Percentiles rank a stretch among this genome's conserved stretches.
Evolutionary conservation across 2,329 filamentous ascomycete genomes (phyloP).

Genomic region (Byssoonygena ceratinophila): DNA sequence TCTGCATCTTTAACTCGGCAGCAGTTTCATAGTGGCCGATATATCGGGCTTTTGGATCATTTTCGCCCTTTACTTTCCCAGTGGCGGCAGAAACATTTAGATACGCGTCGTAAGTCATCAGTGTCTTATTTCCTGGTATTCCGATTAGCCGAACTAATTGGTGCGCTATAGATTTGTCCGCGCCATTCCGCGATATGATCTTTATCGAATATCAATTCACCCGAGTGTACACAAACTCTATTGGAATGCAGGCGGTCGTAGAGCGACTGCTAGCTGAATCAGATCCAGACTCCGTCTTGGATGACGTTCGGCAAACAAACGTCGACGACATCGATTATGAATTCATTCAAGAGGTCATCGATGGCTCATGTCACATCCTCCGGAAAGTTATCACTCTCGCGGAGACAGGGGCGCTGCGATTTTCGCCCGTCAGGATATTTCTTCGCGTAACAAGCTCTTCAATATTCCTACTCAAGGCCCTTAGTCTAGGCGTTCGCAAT

Average conservation of each 20-base stretch:
- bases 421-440: conserved; percentile 45
- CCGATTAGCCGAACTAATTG: background rate
- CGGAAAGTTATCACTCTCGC: conserved; percentile 42
- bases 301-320: conserved; percentile 34
- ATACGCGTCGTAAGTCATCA: conserved; percentile 13
- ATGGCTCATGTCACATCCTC: conserved; percentile 44
- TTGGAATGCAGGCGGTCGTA: conserved; percentile 48
- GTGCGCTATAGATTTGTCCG: conserved; percentile 14
- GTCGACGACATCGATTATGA: conserved; percentile 44
- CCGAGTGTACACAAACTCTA: conserved; percentile 34
- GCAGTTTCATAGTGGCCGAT: conserved; percentile 39
- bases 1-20: conserved; percentile 33
- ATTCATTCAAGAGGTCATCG: conserved; percentile 48
- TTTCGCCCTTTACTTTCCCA: conserved; percentile 34
- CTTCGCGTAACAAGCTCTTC: conserved; percentile 46
- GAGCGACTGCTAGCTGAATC: conserved; percentile 39
- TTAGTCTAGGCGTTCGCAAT: conserved; percentile 42
- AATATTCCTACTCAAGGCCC: conserved; percentile 44
- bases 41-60: conserved; percentile 41
- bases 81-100: conserved; percentile 33
- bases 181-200: conserved; percentile 39
- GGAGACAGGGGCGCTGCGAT: conserved; percentile 39
- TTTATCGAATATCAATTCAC: conserved; percentile 45
- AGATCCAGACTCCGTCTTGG: conserved; percentile 23
- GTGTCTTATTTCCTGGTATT: background rate